phyloP scores from a whole-genome alignment of 441 rosid species.

The Aleurites moluccanus region DNA sequence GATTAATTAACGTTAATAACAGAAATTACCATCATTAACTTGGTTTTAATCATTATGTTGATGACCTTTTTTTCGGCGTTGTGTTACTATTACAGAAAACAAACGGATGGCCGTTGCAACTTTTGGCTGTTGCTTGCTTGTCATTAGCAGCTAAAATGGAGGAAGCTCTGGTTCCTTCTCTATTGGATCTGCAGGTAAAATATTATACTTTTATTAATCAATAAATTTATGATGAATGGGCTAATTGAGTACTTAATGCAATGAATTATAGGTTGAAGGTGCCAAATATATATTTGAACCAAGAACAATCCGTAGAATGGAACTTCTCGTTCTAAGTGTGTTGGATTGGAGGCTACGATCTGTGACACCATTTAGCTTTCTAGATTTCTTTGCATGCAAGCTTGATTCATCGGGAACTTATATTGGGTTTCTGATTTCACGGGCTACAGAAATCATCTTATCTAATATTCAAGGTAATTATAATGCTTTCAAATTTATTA shows the following conservation, averaged over 20 bases:
- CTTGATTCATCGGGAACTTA: constrained; percentile 64
- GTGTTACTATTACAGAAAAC: constrained; percentile 47
- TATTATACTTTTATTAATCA: background rate
- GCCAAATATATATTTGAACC: constrained; percentile 75
- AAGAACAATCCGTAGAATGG: constrained; percentile 86
- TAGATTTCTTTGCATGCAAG: constrained; percentile 84
- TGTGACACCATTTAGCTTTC: constrained; percentile 79
- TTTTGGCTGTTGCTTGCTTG: constrained; percentile 86
- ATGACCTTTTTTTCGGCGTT: background rate
- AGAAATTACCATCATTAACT: background rate
- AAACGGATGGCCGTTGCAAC: constrained; percentile 89
- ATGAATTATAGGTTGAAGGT: constrained; percentile 56
- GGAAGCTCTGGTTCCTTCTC: constrained; percentile 86
- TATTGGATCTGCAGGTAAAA: constrained; percentile 77
- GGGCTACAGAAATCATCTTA: constrained; percentile 70
- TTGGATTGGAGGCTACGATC: constrained; percentile 96
- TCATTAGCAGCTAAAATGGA: constrained; percentile 98
- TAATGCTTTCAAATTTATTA: background rate
- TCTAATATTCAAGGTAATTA: constrained; percentile 75
- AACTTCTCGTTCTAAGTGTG: constrained; percentile 75
- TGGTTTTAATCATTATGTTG: background rate
- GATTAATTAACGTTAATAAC: background rate
- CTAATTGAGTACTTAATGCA: background rate
- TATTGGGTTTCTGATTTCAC: constrained; percentile 55
- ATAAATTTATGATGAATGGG: background rate